These are phyloP conservation scores for Bruguiera parviflora DNA, from an alignment of 345 rosid genomes.

Conservation along the genomic window DNA sequence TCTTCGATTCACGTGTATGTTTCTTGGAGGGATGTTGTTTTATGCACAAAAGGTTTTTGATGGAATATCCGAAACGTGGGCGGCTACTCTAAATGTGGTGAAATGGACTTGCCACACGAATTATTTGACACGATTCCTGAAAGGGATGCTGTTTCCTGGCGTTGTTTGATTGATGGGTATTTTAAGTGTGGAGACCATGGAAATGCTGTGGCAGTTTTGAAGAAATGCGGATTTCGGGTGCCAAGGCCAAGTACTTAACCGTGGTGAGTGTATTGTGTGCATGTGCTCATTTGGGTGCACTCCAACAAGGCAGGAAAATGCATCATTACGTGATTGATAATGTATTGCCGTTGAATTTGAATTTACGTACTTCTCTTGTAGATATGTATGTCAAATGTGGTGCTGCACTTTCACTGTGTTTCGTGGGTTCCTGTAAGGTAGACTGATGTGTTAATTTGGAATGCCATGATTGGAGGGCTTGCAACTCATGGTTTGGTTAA, in stretches of 20 bases:
- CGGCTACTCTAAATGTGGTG: conserved; percentile 66
- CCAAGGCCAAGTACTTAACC: conserved; percentile 69
- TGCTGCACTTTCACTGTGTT: conserved; percentile 56
- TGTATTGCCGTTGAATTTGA: conserved; percentile 43
- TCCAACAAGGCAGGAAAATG: conserved; percentile 54
- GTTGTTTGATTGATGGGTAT: conserved; percentile 73
- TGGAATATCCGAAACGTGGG: conserved; percentile 54
- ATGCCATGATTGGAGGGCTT: conserved; percentile 77
- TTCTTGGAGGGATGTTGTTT: conserved; percentile 40
- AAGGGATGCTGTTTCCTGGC: conserved; percentile 77
- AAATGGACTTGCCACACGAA: conserved; percentile 43
- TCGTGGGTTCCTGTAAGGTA: conserved; percentile 20
- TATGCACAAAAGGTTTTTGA: conserved; percentile 62
- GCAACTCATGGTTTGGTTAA: conserved; percentile 64
- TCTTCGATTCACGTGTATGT: conserved; percentile 65
- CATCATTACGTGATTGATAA: conserved; percentile 50
- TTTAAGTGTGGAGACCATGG: conserved; percentile 49
- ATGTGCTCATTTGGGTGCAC: conserved; percentile 75
- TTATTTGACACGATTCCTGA: conserved; percentile 57
- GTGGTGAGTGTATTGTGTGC: conserved; percentile 83
- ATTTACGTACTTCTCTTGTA: conserved; percentile 61
- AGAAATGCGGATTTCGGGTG: conserved; percentile 42
- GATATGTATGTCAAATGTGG: conserved; percentile 92
- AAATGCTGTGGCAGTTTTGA: conserved; percentile 57
- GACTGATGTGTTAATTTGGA: conserved; percentile 70